A percentile compares a stretch with the other conserved stretches of the same genome.
phyloP scores from a whole-genome alignment of 306 rosid species.

The Ceratonia siliqua region DNA sequence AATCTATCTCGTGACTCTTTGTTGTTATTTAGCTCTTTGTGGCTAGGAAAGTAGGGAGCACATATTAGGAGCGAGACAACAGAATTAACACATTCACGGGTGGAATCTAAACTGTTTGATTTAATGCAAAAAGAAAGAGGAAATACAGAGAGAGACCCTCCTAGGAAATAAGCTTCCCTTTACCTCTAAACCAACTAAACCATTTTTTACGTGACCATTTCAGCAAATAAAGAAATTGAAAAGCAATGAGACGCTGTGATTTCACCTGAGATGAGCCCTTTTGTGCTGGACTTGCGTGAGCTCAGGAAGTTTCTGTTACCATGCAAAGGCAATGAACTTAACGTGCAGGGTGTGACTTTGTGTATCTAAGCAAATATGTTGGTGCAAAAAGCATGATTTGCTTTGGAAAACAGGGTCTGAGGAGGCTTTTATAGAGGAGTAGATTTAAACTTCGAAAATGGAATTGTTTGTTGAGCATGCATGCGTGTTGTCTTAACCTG shows the following conservation, averaged over 20 bases:
- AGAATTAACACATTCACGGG: slow-evolving; percentile 55
- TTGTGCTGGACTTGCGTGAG: not conserved
- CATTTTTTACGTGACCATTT: slow-evolving; percentile 12
- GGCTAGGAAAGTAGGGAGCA: slow-evolving; percentile 40
- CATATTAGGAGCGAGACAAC: slow-evolving; percentile 34
- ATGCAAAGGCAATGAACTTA: slow-evolving; percentile 18
- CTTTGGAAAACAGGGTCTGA: slow-evolving; percentile 22
- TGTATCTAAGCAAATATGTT: not conserved
- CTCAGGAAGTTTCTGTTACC: not conserved
- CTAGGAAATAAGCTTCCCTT: not conserved
- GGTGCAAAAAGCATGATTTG: slow-evolving; percentile 6
- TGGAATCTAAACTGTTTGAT: slow-evolving; percentile 36
- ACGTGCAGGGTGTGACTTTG: not conserved
- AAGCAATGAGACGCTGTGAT: not conserved
- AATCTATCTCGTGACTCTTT: slow-evolving; percentile 54
- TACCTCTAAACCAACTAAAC: not conserved
- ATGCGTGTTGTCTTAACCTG: slow-evolving; percentile 44
- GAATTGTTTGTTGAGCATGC: slow-evolving; percentile 24
- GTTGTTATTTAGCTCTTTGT: slow-evolving; percentile 54
- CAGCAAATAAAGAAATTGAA: not conserved
- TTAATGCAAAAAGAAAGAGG: not conserved
- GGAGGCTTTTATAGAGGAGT: slow-evolving; percentile 34
- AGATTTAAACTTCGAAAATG: not conserved
- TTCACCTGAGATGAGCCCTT: slow-evolving; percentile 38
- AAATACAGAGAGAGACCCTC: slow-evolving; percentile 18